Conservation (phyloP, 139 green algal species). For the Closterium sp. region DNA sequence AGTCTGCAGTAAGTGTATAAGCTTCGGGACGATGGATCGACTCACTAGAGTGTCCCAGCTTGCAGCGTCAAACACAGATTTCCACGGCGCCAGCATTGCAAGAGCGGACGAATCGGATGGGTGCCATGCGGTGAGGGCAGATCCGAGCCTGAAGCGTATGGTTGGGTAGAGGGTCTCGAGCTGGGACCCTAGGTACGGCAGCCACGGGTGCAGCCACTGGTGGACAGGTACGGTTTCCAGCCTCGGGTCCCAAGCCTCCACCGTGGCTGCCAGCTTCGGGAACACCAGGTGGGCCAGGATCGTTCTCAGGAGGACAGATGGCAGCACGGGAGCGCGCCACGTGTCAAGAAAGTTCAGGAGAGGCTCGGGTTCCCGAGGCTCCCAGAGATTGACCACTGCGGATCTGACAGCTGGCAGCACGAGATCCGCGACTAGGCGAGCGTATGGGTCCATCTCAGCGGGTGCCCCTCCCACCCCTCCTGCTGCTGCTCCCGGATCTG, state of each 20-base stretch:
- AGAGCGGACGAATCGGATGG: constrained; percentile 74
- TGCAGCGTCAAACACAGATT: constrained; percentile 53
- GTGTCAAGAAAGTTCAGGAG: constrained; percentile 79
- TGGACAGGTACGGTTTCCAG: constrained; percentile 83
- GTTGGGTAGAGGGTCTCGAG: constrained; percentile 81
- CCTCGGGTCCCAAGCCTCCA: constrained; percentile 85
- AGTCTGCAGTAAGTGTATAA: constrained; percentile 65
- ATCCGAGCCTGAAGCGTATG: constrained; percentile 72
- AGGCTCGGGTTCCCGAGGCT: constrained; percentile 77
- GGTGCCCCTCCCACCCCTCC: constrained; percentile 69
- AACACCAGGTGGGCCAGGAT: constrained; percentile 58
- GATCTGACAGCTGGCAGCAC: constrained; percentile 78
- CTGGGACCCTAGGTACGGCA: constrained; percentile 72
- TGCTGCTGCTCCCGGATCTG: constrained; percentile 68
- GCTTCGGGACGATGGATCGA: constrained; percentile 82
- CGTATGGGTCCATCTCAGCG: constrained; percentile 68
- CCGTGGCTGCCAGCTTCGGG: constrained; percentile 73
- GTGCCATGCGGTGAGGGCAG: constrained; percentile 80
- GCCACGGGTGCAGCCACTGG: constrained; percentile 95
- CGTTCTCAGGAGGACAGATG: constrained; percentile 42
- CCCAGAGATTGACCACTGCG: constrained; percentile 73
- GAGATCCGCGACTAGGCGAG: constrained; percentile 66
- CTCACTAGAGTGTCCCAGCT: constrained; percentile 82
- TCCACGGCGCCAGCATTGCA: constrained; percentile 83
- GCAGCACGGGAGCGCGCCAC: constrained; percentile 77